These are phyloP conservation scores for Cryptosporidium viatorum DNA, from an alignment of 169 alveolate genomes.

Conservation along the genomic window DNA sequence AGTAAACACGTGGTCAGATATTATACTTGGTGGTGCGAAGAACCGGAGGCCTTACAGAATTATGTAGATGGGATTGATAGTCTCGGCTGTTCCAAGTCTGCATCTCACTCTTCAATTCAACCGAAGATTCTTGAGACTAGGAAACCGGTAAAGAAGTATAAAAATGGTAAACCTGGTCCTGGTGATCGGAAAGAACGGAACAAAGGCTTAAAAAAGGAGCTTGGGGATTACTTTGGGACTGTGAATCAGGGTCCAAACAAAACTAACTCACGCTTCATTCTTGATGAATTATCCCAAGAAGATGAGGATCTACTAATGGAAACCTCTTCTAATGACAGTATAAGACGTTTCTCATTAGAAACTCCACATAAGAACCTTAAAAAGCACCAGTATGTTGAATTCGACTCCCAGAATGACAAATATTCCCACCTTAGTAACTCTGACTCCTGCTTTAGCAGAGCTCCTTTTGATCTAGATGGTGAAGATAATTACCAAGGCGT, in stretches of 20 bases:
- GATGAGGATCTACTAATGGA: neutral
- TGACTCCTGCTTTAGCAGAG: constrained; percentile 46
- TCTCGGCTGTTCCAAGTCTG: constrained; percentile 81
- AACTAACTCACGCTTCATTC: neutral
- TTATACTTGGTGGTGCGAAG: constrained; percentile 94
- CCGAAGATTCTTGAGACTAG: constrained; percentile 35
- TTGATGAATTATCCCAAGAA: neutral
- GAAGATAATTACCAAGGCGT: neutral
- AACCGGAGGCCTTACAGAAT: constrained; percentile 88
- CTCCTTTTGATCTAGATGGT: constrained; percentile 32
- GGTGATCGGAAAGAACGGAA: neutral
- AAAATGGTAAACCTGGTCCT: neutral
- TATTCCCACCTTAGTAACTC: constrained; percentile 3
- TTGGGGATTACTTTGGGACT: neutral
- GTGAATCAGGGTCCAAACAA: neutral
- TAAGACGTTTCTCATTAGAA: constrained; percentile 22
- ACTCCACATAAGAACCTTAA: neutral
- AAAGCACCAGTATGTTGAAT: neutral
- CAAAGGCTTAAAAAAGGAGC: neutral
- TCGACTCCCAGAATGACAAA: neutral
- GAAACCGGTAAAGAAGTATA: constrained; percentile 1
- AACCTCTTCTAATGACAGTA: constrained; percentile 19
- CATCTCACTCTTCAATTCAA: constrained; percentile 69
- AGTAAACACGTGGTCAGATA: constrained; percentile 91
- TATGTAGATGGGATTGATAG: constrained; percentile 81